These are phyloP conservation scores for Daldinia vernicosa DNA, from an alignment of 495 filamentous ascomycete species.

Conservation along the genomic window DNA sequence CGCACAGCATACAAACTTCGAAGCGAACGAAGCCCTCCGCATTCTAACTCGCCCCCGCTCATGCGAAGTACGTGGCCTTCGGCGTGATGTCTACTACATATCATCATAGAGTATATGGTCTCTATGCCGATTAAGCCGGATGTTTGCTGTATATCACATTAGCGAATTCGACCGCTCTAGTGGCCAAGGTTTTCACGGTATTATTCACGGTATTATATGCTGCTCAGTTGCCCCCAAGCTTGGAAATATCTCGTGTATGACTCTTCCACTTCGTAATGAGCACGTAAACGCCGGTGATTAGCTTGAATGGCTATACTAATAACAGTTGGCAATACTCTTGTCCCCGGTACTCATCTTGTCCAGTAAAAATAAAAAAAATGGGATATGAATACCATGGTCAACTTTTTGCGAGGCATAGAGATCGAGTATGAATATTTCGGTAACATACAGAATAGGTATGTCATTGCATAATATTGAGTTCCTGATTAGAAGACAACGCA, in stretches of 20 bases:
- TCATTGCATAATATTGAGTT: slow-evolving; percentile 12
- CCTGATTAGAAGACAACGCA: not conserved
- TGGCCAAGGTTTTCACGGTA: not conserved
- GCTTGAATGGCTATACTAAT: not conserved
- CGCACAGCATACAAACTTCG: slow-evolving; percentile 18
- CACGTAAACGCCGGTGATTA: not conserved
- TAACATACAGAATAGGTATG: not conserved
- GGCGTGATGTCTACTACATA: not conserved
- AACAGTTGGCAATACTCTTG: not conserved
- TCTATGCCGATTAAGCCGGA: not conserved
- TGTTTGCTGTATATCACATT: slow-evolving; percentile 1
- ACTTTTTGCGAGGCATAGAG: not conserved
- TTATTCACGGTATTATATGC: not conserved
- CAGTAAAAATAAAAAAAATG: not conserved
- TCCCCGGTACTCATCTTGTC: not conserved
- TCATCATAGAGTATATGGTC: not conserved
- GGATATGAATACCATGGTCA: not conserved
- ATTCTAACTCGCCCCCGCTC: not conserved
- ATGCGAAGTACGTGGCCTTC: not conserved
- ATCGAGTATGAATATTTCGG: not conserved
- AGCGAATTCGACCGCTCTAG: not conserved
- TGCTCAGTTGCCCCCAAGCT: not conserved
- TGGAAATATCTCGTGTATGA: not conserved
- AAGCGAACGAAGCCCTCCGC: slow-evolving; percentile 7
- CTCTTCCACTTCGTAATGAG: not conserved